Evolutionary conservation across 768 basidiomycete genomes (phyloP).

Genomic region (Boletus subparvulus): DNA sequence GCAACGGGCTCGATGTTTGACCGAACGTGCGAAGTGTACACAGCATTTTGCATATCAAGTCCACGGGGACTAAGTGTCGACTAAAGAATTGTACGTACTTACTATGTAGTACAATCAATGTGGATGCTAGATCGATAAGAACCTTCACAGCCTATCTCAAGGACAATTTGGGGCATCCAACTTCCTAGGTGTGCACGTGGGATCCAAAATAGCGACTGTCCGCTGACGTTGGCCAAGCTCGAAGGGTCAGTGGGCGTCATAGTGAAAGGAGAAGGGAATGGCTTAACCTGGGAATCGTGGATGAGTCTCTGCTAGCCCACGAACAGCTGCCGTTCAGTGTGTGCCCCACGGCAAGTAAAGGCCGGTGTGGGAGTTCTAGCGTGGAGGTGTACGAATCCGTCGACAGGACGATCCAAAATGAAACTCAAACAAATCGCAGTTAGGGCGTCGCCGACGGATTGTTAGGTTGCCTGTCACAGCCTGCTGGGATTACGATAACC

Average conservation of each 20-base stretch:
- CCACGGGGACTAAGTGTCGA: constrained; percentile 6
- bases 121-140: constrained; percentile 9
- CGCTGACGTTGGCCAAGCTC: not conserved
- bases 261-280: not conserved
- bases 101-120: not conserved
- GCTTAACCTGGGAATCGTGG: not conserved
- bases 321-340: constrained; percentile 1
- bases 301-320: too few relatives aligned
- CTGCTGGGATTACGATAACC: constrained; percentile 1
- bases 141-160: not conserved
- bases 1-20: constrained; percentile 4
- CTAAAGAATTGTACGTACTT: constrained; percentile 7
- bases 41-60: constrained; percentile 14
- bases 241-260: not conserved
- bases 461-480: constrained; percentile 13
- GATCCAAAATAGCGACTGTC: not conserved
- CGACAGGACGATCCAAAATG: constrained; percentile 32
- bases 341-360: constrained; percentile 17
- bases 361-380: constrained; percentile 29
- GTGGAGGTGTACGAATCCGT: constrained; percentile 4
- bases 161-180: not conserved
- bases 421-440: constrained; percentile 31
- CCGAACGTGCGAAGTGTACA: constrained; percentile 15
- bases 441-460: constrained; percentile 24
- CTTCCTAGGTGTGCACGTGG: not conserved